Evolutionary conservation across 306 rosid species (phyloP).

Genomic region (Medicago arabica): DNA sequence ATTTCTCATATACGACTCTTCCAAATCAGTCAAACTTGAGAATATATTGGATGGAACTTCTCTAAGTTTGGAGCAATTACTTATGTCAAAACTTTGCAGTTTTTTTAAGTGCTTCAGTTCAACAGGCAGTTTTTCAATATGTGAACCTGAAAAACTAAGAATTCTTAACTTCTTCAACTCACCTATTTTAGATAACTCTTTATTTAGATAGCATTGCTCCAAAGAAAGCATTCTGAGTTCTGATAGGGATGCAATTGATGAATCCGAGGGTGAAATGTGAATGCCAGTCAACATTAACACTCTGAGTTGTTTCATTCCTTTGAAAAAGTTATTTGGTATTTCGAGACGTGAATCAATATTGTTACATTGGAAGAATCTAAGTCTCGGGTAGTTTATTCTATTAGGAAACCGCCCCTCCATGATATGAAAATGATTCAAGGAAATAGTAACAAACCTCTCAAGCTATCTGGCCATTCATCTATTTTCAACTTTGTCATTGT

Average conservation of each 20-base stretch:
- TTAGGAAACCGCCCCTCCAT: slow-evolving; percentile 5
- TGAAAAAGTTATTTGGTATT: slow-evolving; percentile 15
- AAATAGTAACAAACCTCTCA: slow-evolving; percentile 12
- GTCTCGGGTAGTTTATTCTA: neutral
- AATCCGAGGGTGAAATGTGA: neutral
- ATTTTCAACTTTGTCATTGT: neutral
- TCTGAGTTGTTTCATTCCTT: slow-evolving; percentile 26
- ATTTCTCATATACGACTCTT: slow-evolving; percentile 46
- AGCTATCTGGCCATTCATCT: slow-evolving; percentile 38
- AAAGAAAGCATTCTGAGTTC: slow-evolving; percentile 31
- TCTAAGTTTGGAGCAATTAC: neutral
- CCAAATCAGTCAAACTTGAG: slow-evolving; percentile 46
- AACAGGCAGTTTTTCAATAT: slow-evolving; percentile 11
- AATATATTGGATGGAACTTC: slow-evolving; percentile 37
- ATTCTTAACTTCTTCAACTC: slow-evolving; percentile 32
- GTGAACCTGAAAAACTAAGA: slow-evolving; percentile 30
- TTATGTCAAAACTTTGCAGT: slow-evolving; percentile 25
- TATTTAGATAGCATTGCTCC: slow-evolving; percentile 6
- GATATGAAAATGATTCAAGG: neutral
- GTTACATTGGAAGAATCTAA: slow-evolving; percentile 16
- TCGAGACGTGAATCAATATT: neutral
- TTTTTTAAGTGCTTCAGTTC: neutral
- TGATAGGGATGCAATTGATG: slow-evolving; percentile 1
- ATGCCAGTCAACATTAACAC: slow-evolving; percentile 1
- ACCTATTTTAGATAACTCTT: slow-evolving; percentile 5